These are phyloP conservation scores for Debaryomyces prosopidis DNA, from an alignment of 805 yeast genomes.

Conservation along the genomic window DNA sequence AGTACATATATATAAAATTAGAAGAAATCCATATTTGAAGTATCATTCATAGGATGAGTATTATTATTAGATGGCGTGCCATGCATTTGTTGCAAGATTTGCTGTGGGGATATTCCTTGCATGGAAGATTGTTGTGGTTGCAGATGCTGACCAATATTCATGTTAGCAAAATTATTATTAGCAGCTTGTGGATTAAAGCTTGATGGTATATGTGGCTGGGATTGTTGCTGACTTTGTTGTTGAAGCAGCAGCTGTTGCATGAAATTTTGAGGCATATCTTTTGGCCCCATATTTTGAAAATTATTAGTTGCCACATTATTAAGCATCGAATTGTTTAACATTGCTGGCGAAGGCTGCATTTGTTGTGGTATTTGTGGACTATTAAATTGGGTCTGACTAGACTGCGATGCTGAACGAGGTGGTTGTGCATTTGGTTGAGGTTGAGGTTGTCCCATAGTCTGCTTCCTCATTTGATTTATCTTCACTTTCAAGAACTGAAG, in stretches of 20 bases:
- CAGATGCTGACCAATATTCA: slow-evolving; percentile 8
- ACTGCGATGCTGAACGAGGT: slow-evolving; percentile 6
- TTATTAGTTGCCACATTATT: slow-evolving; percentile 3
- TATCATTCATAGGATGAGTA: slow-evolving; percentile 3
- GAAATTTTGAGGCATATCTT: slow-evolving; percentile 4
- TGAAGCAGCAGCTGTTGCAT: slow-evolving; percentile 10
- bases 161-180: slow-evolving; percentile 6
- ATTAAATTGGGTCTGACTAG: slow-evolving; percentile 8
- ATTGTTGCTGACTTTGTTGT: slow-evolving; percentile 8
- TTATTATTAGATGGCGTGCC: slow-evolving; percentile 4
- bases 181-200: slow-evolving; percentile 4
- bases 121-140: slow-evolving; percentile 4
- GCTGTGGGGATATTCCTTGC: slow-evolving; percentile 39
- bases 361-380: slow-evolving; percentile 8
- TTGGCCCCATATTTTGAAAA: slow-evolving; percentile 7
- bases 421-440: slow-evolving; percentile 7
- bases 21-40: slow-evolving; percentile 27
- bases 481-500: slow-evolving; percentile 41
- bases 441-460: slow-evolving; percentile 18
- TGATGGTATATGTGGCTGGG: slow-evolving; percentile 2
- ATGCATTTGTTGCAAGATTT: slow-evolving; percentile 33
- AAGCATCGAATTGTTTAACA: slow-evolving; percentile 1
- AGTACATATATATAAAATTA: slow-evolving; percentile 11
- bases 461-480: slow-evolving; percentile 38
- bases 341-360: slow-evolving; percentile 4